Base-by-base conservation (phyloP, 495 filamentous ascomycete genomes). In the Aspergillus nanangensis region DNA sequence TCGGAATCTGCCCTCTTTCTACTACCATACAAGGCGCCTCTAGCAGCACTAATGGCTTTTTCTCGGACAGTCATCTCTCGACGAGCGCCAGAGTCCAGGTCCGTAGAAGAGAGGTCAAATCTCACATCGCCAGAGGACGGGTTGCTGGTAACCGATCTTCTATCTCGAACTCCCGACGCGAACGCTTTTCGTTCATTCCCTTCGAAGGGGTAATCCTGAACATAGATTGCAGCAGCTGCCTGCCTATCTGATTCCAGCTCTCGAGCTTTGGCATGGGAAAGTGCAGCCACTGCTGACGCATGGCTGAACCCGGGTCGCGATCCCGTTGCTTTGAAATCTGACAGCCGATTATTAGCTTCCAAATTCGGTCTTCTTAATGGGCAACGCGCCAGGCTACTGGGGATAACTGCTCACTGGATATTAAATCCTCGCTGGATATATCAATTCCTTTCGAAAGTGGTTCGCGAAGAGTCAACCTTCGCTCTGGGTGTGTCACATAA, bases 111-210 rank as follows among this genome's bases (percentile, higher is more conserved):
- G 8, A 40, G 25, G 10, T 57, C 57, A 5, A 52, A 38, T 19
- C 55, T 51, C 10, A 48, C 22, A 14, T 8, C 32, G 2, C 15
- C 13, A 52, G 36, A 3, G 8, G 52, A 19, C 13, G 60, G 53
- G 19, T 45, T 22, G 25, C 29, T 47, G 1, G 51, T 34, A 5
- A 52, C 27, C 19, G 51, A 38, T 38, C 62, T 68, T 15, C 78
- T 80, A 40, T 85, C 81, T 44, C 75, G 80, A 21, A 79, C 73
- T 5, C 88, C 89, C 2, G 83, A 62, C 19, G 86, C 51, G 0
- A 90, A 89, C 17, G 89, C 89, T 49, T 85, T 88, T 8, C 83
- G 77, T 24, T 84, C 83, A 38, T 81, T 56, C 47, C 77, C 72
- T 18, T 75, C 69, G 36, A 80, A 70, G 53, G 76, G 79, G 58